These are phyloP conservation scores for Mrakia frigida DNA, from an alignment of 768 basidiomycete species.

Conservation along the genomic window DNA sequence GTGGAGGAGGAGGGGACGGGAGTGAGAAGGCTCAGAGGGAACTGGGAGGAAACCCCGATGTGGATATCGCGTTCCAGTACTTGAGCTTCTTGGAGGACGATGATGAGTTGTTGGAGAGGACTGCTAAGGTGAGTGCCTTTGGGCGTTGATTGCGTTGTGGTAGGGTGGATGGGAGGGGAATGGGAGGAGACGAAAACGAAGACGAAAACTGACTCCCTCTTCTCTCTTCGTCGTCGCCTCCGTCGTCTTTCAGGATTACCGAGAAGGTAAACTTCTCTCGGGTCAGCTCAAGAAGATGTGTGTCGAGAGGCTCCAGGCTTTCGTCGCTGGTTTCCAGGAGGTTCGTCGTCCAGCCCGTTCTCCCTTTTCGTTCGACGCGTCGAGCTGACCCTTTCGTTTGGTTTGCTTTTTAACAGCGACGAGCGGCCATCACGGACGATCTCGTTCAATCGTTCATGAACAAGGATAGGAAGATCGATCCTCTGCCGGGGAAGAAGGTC, in stretches of 20 bases:
- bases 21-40: constrained; percentile 90
- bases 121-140: constrained; percentile 64
- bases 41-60: constrained; percentile 85
- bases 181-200: too few relatives aligned
- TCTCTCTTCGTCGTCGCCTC: neutral
- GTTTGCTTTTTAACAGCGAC: constrained; percentile 52
- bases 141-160: neutral
- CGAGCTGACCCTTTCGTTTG: neutral
- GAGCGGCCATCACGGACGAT: constrained; percentile 73
- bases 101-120: constrained; percentile 71
- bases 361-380: neutral
- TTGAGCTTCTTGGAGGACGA: constrained; percentile 91
- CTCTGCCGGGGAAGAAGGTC: constrained; percentile 24
- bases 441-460: constrained; percentile 75
- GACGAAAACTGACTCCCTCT: neutral
- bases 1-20: constrained; percentile 65
- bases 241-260: constrained; percentile 65
- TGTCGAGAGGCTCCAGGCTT: constrained; percentile 72
- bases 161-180: too few relatives aligned
- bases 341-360: constrained; percentile 44
- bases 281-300: constrained; percentile 86
- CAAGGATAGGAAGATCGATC: constrained; percentile 64
- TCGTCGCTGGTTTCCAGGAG: constrained; percentile 81
- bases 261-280: constrained; percentile 76
- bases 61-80: constrained; percentile 94